Percentiles rank a stretch among this genome's conserved stretches.
phyloP scores from a whole-genome alignment of 2,329 filamentous ascomycete genomes.

The Tolypocladium album region DNA sequence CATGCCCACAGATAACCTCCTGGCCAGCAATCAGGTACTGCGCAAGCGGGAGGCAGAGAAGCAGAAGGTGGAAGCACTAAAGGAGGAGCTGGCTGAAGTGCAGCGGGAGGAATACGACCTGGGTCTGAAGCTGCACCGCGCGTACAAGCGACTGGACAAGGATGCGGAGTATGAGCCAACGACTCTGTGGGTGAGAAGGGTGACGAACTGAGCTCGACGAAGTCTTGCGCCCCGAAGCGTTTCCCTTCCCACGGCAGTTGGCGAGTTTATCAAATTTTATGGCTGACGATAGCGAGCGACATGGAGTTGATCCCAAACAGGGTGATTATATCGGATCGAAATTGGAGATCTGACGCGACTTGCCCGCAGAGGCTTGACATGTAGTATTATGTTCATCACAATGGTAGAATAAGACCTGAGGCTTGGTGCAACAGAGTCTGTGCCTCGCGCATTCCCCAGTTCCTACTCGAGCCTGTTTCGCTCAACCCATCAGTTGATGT shows the following conservation, averaged over 20 bases:
- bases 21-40: constrained; percentile 54
- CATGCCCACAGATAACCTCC: constrained; percentile 59
- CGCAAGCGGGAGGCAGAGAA: constrained; percentile 46
- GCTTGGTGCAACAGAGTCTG: not conserved
- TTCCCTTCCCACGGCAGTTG: not conserved
- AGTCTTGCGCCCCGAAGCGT: not conserved
- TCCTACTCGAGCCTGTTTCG: not conserved
- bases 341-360: not conserved
- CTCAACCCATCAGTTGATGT: too few species aligned
- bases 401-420: not conserved
- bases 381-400: not conserved
- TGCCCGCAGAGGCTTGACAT: not conserved
- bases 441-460: not conserved
- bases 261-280: not conserved
- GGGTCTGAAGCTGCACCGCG: constrained; percentile 62
- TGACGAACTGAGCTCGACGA: constrained; percentile 44
- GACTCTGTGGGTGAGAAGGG: constrained; percentile 67
- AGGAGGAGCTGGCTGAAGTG: constrained; percentile 59
- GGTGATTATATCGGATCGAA: not conserved
- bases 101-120: constrained; percentile 69
- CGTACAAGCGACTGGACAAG: constrained; percentile 65
- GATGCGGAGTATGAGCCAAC: constrained; percentile 54
- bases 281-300: not conserved
- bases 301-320: not conserved
- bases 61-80: constrained; percentile 55